These are phyloP conservation scores for Populus tremula DNA, from an alignment of 345 rosid species.

Conservation along the genomic window DNA sequence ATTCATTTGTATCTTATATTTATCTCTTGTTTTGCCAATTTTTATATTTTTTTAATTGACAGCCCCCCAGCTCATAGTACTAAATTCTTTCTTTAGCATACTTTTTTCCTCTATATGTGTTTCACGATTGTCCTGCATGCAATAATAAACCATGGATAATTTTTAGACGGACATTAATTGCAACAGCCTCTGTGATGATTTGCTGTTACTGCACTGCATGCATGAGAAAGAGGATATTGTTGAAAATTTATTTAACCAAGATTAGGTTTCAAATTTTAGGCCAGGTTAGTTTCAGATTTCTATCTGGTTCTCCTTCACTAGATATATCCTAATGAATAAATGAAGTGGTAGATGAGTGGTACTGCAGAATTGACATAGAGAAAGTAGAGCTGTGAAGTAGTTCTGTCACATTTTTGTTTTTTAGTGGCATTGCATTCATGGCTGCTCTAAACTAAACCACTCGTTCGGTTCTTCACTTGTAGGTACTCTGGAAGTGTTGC, in stretches of 20 bases:
- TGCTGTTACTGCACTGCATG: neutral
- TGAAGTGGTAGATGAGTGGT: neutral
- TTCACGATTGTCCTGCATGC: neutral
- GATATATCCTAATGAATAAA: neutral
- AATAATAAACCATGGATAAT: neutral
- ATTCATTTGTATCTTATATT: neutral
- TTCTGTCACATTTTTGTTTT: neutral
- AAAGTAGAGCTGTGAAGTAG: neutral
- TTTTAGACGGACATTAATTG: neutral
- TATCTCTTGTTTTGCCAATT: neutral
- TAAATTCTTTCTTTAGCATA: neutral
- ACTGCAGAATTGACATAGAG: neutral
- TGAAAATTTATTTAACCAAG: neutral
- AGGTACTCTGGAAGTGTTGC: slow-evolving; percentile 93
- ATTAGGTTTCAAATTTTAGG: neutral
- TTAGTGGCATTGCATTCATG: neutral
- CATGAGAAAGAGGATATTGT: neutral
- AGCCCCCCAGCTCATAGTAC: neutral
- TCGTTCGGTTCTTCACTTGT: slow-evolving; percentile 25
- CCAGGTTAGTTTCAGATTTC: neutral
- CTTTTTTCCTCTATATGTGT: neutral
- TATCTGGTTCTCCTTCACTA: neutral
- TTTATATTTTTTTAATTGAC: neutral
- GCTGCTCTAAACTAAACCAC: neutral
- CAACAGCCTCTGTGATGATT: neutral